Conservation (phyloP, 768 basidiomycete species). For the Hypsizygus marmoreus region DNA sequence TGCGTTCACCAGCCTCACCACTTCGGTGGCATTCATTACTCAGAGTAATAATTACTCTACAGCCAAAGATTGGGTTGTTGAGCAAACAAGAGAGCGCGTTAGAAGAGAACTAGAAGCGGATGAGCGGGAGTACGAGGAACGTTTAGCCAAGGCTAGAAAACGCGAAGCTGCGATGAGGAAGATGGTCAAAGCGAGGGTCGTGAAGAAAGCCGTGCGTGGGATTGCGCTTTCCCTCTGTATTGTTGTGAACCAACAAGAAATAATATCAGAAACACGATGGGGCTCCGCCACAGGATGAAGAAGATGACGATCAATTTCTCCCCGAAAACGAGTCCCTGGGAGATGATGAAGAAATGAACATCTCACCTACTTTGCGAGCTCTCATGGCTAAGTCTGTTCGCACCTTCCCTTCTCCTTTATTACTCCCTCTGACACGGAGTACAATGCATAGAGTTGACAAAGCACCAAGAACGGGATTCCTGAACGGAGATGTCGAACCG, state of each 20-base stretch:
- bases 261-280: slow-evolving; percentile 17
- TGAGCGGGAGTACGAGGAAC: slow-evolving; percentile 64
- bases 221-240: not conserved
- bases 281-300: slow-evolving; percentile 26
- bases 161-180: slow-evolving; percentile 59
- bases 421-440: slow-evolving; percentile 7
- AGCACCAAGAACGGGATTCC: slow-evolving; percentile 20
- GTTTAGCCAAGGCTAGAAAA: slow-evolving; percentile 59
- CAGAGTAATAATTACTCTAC: not conserved
- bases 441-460: slow-evolving; percentile 36
- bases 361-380: slow-evolving; percentile 77
- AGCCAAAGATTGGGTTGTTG: slow-evolving; percentile 77
- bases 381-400: slow-evolving; percentile 73
- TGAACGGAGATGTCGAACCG: slow-evolving; percentile 44
- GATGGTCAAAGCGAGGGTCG: slow-evolving; percentile 55
- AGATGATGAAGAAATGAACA: slow-evolving; percentile 50
- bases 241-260: not conserved
- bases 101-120: slow-evolving; percentile 67
- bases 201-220: slow-evolving; percentile 58
- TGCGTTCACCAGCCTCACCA: slow-evolving; percentile 16
- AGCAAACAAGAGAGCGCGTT: slow-evolving; percentile 68
- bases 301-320: slow-evolving; percentile 71
- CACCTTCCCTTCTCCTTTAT: slow-evolving; percentile 5
- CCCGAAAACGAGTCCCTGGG: slow-evolving; percentile 54
- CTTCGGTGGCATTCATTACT: not conserved